Conservation (phyloP, 164 flowering plant genomes). For the Aristolochia fimbriata region DNA sequence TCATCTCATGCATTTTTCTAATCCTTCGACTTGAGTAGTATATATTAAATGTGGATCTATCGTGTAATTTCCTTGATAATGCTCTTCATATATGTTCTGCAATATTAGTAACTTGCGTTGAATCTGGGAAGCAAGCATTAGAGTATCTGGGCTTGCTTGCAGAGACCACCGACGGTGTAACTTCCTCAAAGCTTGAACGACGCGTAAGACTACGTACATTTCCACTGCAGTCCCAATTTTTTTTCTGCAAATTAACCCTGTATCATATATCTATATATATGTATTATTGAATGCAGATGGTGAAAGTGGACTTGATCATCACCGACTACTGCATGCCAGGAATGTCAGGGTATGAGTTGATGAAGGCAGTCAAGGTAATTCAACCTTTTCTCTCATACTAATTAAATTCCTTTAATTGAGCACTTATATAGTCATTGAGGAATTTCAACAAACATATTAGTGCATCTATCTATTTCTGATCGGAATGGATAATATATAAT, state of each 20-base stretch:
- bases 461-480: neutral
- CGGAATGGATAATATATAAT: neutral
- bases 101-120: slow-evolving; percentile 33
- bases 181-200: neutral
- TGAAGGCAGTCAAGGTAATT: slow-evolving; percentile 30
- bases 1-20: neutral
- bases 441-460: neutral
- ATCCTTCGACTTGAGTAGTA: neutral
- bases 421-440: neutral
- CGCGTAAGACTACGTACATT: slow-evolving; percentile 6
- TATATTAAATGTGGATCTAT: neutral
- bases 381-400: neutral
- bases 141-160: slow-evolving; percentile 28
- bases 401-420: no score
- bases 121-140: slow-evolving; percentile 35
- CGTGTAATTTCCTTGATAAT: neutral
- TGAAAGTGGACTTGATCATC: slow-evolving; percentile 31
- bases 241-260: neutral
- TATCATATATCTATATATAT: neutral
- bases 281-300: slow-evolving; percentile 12
- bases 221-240: neutral
- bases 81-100: slow-evolving; percentile 5
- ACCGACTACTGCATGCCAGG: slow-evolving; percentile 48
- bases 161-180: neutral
- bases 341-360: slow-evolving; percentile 44